These are phyloP conservation scores for Auricularia heimuer DNA, from an alignment of 768 basidiomycete genomes.

Conservation along the genomic window DNA sequence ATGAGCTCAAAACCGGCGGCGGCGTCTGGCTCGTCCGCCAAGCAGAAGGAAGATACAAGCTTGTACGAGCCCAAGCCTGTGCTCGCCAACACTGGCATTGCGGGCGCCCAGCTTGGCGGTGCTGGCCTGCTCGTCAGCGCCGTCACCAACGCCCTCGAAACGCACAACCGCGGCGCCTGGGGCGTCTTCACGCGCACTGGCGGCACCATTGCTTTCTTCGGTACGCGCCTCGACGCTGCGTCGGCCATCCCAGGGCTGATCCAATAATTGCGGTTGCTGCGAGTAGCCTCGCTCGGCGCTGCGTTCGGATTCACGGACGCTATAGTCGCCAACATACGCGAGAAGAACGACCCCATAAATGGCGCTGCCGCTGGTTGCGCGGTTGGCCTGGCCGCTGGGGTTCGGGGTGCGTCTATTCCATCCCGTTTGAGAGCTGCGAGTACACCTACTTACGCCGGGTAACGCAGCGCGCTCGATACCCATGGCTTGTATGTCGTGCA, in stretches of 20 bases:
- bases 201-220: constrained; percentile 84
- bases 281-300: constrained; percentile 77
- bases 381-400: constrained; percentile 83
- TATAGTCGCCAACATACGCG: constrained; percentile 68
- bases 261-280: neutral
- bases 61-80: constrained; percentile 10
- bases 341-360: constrained; percentile 71
- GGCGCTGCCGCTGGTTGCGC: constrained; percentile 84
- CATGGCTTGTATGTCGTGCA: constrained; percentile 69
- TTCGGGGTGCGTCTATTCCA: constrained; percentile 48
- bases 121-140: constrained; percentile 34
- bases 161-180: constrained; percentile 68
- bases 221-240: constrained; percentile 34
- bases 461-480: constrained; percentile 71
- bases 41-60: neutral
- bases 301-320: constrained; percentile 79
- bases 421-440: constrained; percentile 4
- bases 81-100: constrained; percentile 17
- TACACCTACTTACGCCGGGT: constrained; percentile 5
- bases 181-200: constrained; percentile 84
- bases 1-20: neutral
- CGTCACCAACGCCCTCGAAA: constrained; percentile 71
- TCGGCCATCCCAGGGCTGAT: neutral
- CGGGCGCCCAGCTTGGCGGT: constrained; percentile 24
- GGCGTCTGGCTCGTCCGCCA: neutral